These are phyloP conservation scores for Thielaviopsis ethacetica DNA, from an alignment of 2,329 filamentous ascomycete species.

Conservation along the genomic window DNA sequence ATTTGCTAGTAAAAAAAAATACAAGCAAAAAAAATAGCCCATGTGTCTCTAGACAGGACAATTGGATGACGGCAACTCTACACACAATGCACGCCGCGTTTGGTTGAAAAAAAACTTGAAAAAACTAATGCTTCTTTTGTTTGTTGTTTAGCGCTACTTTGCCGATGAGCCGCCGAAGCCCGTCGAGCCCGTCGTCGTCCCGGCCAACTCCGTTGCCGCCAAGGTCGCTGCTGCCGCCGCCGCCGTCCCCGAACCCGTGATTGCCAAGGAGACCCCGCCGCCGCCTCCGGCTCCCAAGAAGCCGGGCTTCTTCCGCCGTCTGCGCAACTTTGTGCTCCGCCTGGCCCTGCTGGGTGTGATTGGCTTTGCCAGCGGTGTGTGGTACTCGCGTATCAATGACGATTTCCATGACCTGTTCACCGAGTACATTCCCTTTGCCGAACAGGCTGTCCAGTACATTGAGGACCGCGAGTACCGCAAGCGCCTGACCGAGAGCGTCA, in stretches of 20 bases:
- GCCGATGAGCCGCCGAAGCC: constrained; percentile 27
- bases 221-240: constrained; percentile 15
- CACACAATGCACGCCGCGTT: background rate
- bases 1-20: background rate
- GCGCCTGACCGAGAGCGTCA: constrained; percentile 48
- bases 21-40: background rate
- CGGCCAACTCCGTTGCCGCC: constrained; percentile 27
- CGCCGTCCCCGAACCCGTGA: constrained; percentile 15
- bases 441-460: constrained; percentile 86
- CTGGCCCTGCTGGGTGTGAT: constrained; percentile 60
- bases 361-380: constrained; percentile 76
- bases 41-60: background rate
- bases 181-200: constrained; percentile 29
- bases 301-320: constrained; percentile 53
- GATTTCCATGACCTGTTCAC: constrained; percentile 99
- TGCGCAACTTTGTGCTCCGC: constrained; percentile 63
- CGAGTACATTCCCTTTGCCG: constrained; percentile 86
- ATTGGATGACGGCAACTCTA: background rate
- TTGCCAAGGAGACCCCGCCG: constrained; percentile 20
- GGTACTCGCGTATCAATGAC: constrained; percentile 84
- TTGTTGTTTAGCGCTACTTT: constrained; percentile 34
- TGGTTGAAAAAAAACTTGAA: background rate
- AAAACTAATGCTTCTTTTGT: background rate
- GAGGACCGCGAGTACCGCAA: constrained; percentile 89
- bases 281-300: constrained; percentile 29